Base-by-base conservation (phyloP, 345 rosid genomes). In the Alliaria petiolata region DNA sequence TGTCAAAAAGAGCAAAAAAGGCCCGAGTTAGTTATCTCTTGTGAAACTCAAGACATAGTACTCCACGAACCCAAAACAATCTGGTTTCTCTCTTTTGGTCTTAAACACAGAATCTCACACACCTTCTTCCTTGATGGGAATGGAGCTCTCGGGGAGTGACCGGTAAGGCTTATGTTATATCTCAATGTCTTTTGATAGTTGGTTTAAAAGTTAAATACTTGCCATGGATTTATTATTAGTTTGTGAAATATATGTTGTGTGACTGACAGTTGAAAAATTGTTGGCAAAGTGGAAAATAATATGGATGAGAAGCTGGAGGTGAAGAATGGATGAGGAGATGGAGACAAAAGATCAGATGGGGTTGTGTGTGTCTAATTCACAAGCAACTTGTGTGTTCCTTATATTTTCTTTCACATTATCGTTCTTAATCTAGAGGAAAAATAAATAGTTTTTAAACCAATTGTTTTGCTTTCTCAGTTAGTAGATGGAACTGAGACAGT, bases 251-350 rank as follows among this genome's bases (percentile, higher is more conserved):
- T 44, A 7, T 44, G 40, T 16, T 25, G 25, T 22, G 25, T 22
- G 25, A 36, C 14, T 40, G 12, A 57, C 44, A 25, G 36, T 35
- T 20, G 59, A 53, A 52, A 40, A 30, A 13, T 38, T 22, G 47
- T 65, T 65, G 57, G 33, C 34, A 46, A 35, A n/a, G n/a, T 38
- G 6, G 62, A 55, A 14, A 52, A 20, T 26, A 14, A 34, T 43
- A 35, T 76, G 84, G 86, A 83, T 83, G 78, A 79, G 84, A 76
- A 62, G 72, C 76, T 83, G 70, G 81, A 76, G 86, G 84, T 79
- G 69, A 76, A 82, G 60, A 76, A 66, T 81, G 67, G 62, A 79
- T 70, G 8, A 58, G 50, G 55, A 74, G 82, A 81, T 70, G 80
- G 49, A 17, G 60, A 68, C 78, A 53, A 22, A 64, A 52, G 63